Conservation (phyloP, 257 asterid genomes). For the Solanum virginianum region DNA sequence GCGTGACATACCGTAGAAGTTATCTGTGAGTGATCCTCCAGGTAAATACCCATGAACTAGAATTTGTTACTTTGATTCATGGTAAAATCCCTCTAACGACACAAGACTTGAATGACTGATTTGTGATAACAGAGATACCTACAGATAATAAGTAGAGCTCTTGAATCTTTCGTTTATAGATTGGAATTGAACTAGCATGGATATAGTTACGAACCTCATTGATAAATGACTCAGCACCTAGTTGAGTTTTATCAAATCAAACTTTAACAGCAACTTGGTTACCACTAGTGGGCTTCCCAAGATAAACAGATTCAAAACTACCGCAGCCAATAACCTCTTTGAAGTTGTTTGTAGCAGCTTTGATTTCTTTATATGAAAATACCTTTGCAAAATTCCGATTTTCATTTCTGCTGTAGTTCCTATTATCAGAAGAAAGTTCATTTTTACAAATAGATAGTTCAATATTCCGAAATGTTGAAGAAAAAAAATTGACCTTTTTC, state of each 20-base stretch:
- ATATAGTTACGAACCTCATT: too few relatives aligned
- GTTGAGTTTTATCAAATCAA: too few relatives aligned
- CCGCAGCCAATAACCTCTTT: conserved; percentile 78
- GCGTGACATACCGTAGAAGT: conserved; percentile 52
- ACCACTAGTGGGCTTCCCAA: too few relatives aligned
- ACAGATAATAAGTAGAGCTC: too few relatives aligned
- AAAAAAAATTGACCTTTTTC: not conserved
- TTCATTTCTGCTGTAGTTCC: conserved; percentile 33
- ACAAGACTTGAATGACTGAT: too few relatives aligned
- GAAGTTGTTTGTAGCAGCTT: conserved; percentile 69
- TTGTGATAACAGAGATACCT: too few relatives aligned
- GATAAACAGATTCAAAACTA: too few relatives aligned
- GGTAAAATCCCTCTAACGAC: conserved; percentile 78
- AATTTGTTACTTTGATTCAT: conserved; percentile 91
- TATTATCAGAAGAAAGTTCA: not conserved
- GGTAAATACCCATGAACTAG: conserved; percentile 77
- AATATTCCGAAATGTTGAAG: not conserved
- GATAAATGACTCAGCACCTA: too few relatives aligned
- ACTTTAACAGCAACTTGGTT: too few relatives aligned
- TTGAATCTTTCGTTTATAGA: too few relatives aligned
- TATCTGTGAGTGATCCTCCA: conserved; percentile 79
- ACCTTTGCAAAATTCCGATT: conserved; percentile 59
- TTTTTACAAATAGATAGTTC: not conserved
- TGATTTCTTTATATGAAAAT: conserved; percentile 71
- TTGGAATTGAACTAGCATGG: too few relatives aligned